A percentile compares a stretch with the other conserved stretches of the same genome.
Evolutionary conservation across 768 basidiomycete genomes (phyloP).

Genomic region (Lentinula aciculospora): DNA sequence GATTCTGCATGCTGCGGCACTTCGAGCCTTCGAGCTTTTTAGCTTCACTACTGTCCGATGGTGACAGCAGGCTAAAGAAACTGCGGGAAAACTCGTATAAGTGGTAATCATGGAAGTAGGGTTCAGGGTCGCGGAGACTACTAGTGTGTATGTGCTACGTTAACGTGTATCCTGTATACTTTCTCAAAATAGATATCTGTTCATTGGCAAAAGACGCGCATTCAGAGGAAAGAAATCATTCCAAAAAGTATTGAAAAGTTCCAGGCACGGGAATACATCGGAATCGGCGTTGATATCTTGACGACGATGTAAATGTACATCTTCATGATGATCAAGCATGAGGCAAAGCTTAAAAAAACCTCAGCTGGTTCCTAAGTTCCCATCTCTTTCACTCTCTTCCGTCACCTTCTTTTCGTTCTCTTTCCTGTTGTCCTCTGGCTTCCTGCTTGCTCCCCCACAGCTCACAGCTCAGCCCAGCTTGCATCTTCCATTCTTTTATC

Average conservation of each 20-base stretch:
- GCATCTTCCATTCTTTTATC: slow-evolving; percentile 28
- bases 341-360: not conserved
- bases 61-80: no score
- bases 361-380: not conserved
- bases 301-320: not conserved
- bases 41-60: no score
- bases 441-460: not conserved
- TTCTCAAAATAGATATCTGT: not conserved
- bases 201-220: not conserved
- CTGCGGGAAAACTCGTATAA: no score
- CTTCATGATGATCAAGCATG: not conserved
- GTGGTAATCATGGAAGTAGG: no score
- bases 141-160: no score
- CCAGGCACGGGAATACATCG: no score
- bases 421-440: not conserved
- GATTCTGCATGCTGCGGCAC: no score
- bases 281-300: no score
- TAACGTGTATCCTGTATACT: no score
- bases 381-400: slow-evolving; percentile 1
- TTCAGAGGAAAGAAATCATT: not conserved
- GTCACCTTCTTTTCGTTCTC: not conserved
- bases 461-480: slow-evolving; percentile 19
- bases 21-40: no score
- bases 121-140: no score
- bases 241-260: no score